Base-by-base conservation (phyloP, 1,139 yeast species). In the Tardiomyces blankii region DNA sequence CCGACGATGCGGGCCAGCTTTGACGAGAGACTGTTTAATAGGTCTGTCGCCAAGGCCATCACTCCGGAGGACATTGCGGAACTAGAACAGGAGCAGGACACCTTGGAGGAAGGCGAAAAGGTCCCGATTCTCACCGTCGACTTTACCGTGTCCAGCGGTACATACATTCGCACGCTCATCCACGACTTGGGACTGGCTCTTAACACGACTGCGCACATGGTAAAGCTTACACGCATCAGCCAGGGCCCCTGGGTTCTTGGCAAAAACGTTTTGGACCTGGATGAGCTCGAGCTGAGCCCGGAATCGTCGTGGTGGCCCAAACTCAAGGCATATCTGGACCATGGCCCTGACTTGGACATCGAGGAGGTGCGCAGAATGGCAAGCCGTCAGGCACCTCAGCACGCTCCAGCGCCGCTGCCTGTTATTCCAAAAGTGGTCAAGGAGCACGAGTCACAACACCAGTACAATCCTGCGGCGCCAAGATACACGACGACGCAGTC, bases 81-180 rank as follows among this genome's bases (percentile, higher is more conserved):
- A 1, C 39, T 46, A 14, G 23, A 35, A 3, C 32, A 23, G 19
- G 21, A 30, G 16, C 35, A 30, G 35, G 35, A 30, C 9, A 30
- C 38, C 11, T 21, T 39, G 7, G 41, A 38, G n/a, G 42, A 39
- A 39, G 12, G 27, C 8, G 40, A 25, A 21, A 42, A 39, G 35
- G n/a, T 30, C n/a, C 35, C 35, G 35, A 30, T 30, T 5, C 35
- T 30, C 9, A 30, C 35, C 4, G 35, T 30, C 3, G 35, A 30
- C 12, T 77, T 94, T 12, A 76, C 78, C 42, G 98, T 91, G 0
- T 84, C 96, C 1, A 87, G 97, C 0, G 99, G 99, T 1, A 91
- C 98, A 0, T 93, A 93, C 58, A 89, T 93, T 44, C 74, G 98
- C 54, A 84, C 96, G 14, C 68, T 93, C 48, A 73, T 91, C 42